phyloP scores from a whole-genome alignment of 805 yeast species.

The Pachysolen tannophilus region DNA sequence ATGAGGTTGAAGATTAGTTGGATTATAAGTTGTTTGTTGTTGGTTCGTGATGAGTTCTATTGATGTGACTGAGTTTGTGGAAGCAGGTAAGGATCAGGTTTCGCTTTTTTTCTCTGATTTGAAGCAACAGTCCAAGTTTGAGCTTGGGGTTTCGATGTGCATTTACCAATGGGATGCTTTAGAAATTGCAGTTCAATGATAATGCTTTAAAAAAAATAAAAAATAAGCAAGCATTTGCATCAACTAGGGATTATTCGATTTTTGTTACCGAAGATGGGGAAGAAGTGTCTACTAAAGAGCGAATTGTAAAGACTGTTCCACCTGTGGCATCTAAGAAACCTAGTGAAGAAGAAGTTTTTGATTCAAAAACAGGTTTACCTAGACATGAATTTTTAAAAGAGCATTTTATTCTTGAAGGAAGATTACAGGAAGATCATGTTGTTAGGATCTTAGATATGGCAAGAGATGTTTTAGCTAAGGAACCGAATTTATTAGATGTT shows the following conservation, averaged over 20 bases:
- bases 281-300: conserved; percentile 43
- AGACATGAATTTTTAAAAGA: conserved; percentile 60
- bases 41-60: no score
- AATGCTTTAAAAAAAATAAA: conserved; percentile 58
- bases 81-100: background rate
- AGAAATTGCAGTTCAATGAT: conserved; percentile 73
- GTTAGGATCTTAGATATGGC: conserved; percentile 58
- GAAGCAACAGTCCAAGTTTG: conserved; percentile 77
- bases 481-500: conserved; percentile 73
- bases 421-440: conserved; percentile 66
- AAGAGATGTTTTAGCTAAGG: conserved; percentile 50
- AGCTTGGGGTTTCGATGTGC: conserved; percentile 88
- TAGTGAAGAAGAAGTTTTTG: conserved; percentile 59
- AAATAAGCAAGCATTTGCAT: conserved; percentile 28
- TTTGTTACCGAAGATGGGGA: conserved; percentile 54
- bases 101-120: conserved; percentile 38
- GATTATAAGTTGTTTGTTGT: no score
- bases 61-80: conserved; percentile 9
- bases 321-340: conserved; percentile 66
- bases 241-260: conserved; percentile 27
- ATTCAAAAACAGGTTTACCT: conserved; percentile 57
- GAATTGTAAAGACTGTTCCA: conserved; percentile 47
- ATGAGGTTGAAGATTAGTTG: no score
- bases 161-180: conserved; percentile 88
- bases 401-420: conserved; percentile 77